phyloP scores from a whole-genome alignment of 2,329 filamentous ascomycete genomes.

The Neopestalotiopsis rosae region DNA sequence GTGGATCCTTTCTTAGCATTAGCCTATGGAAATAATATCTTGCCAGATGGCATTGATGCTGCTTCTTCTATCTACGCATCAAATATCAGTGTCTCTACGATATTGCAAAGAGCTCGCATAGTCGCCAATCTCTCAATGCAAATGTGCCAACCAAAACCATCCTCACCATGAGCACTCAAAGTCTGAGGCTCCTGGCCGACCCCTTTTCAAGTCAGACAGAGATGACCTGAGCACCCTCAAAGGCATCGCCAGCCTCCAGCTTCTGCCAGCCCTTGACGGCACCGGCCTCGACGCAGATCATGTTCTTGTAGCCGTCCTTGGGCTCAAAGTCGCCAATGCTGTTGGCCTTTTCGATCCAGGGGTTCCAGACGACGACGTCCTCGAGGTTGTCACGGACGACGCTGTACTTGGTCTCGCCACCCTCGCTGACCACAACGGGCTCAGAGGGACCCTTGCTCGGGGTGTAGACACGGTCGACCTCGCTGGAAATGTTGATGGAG shows the following conservation, averaged over 20 bases:
- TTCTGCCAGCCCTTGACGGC: slow-evolving; percentile 82
- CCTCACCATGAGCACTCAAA: neutral
- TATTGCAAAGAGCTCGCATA: neutral
- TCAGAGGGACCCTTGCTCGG: slow-evolving; percentile 65
- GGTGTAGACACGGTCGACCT: slow-evolving; percentile 89
- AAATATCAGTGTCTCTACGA: neutral
- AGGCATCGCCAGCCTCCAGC: slow-evolving; percentile 77
- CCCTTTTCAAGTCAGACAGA: slow-evolving; percentile 31
- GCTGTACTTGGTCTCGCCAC: slow-evolving; percentile 69
- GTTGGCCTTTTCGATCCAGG: slow-evolving; percentile 85
- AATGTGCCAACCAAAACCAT: neutral
- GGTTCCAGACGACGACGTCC: slow-evolving; percentile 96
- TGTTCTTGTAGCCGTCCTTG: slow-evolving; percentile 87
- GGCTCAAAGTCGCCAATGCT: slow-evolving; percentile 87
- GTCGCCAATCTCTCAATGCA: neutral
- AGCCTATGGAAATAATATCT: neutral
- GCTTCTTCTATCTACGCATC: neutral
- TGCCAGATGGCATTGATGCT: neutral
- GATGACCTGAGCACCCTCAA: slow-evolving; percentile 67
- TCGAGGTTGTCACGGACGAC: slow-evolving; percentile 83
- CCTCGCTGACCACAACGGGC: slow-evolving; percentile 65
- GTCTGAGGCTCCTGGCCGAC: neutral
- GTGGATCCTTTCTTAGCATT: slow-evolving; percentile 3
- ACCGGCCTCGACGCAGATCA: slow-evolving; percentile 94
- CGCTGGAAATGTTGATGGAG: slow-evolving; percentile 72